Evolutionary conservation across 345 rosid species (phyloP), one percentile per base, ranked within the genome.

Genomic region (Stellera chamaejasme): DNA sequence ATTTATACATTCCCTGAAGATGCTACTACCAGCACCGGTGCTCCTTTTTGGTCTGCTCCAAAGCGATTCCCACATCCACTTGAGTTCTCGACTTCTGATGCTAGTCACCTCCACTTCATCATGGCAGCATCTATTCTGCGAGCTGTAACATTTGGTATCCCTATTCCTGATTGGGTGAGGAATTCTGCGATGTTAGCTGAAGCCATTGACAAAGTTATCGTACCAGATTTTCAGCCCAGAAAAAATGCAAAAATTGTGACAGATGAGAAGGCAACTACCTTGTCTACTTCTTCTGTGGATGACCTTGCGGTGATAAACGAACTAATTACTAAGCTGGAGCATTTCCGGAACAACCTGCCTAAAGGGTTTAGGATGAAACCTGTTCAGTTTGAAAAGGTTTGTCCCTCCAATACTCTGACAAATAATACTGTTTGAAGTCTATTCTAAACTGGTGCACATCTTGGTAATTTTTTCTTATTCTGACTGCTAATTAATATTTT

Each of bases 1-100:
- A 73, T 69, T 55, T 90, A 55, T 66, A 87, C 93, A 56, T 90
- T 90, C 62, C 96, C 97, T 11, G 97, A 90, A 69, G 88, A 90
- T 72, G 95, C 97, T 58, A 78, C 67, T 25, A 82, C 83, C 16
- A 84, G 82, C 55, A 79, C 75, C 7, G 85, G 92, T 47, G 63
- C 82, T 66, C 88, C 84, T 10, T 84, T 84, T 72, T 84, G 88
- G 88, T 84, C 92, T 27, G 92, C 88, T 43, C 88, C 88, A n/a
- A 84, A 84, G 67, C 72, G 88, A 26, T 84, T 82, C 55, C 92
- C 88, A 6, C 82, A 41, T 63, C 80, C 92, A 3, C 79, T 82
- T 36, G 73, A 74, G 75, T 84, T 82, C 82, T 79, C 85, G 27
- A 65, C 75, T 14, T 70, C 82, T 6, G 96, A 90, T 69, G 71